A percentile compares a stretch with the other conserved stretches of the same genome.
Conservation (phyloP, 768 basidiomycete species). For the Leccinum ochraceum region DNA sequence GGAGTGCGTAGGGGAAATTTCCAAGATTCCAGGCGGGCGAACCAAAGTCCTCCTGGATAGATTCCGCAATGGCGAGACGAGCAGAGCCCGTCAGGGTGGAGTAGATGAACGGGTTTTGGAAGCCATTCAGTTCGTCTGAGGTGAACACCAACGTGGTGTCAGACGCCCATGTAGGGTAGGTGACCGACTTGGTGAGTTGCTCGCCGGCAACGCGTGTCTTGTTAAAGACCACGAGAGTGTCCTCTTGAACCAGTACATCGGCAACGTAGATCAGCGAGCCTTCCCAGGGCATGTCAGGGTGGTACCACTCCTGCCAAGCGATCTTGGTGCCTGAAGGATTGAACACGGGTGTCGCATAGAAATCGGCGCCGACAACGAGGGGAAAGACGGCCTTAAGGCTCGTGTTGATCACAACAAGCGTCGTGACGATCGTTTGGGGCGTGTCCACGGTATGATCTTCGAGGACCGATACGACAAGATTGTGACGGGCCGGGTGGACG, state of each 20-base stretch:
- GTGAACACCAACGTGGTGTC: conserved; percentile 62
- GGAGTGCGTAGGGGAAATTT: conserved; percentile 45
- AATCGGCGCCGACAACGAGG: conserved; percentile 63
- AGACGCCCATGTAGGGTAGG: conserved; percentile 60
- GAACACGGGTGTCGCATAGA: conserved; percentile 65
- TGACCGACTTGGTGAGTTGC: conserved; percentile 47
- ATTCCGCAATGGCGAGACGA: conserved; percentile 35
- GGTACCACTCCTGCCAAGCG: conserved; percentile 70
- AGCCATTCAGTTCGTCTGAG: conserved; percentile 59
- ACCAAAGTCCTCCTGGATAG: conserved; percentile 57
- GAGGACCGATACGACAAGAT: conserved; percentile 59
- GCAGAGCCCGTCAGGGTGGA: conserved; percentile 33
- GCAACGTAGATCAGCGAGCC: conserved; percentile 57
- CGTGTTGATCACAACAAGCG: conserved; percentile 58
- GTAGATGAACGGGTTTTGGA: conserved; percentile 66
- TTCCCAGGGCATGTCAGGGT: conserved; percentile 76
- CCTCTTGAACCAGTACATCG: conserved; percentile 36
- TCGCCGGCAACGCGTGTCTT: conserved; percentile 55
- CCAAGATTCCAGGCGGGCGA: conserved; percentile 58
- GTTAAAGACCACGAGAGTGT: conserved; percentile 38
- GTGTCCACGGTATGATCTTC: conserved; percentile 66
- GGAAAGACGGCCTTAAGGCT: conserved; percentile 42
- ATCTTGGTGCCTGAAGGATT: conserved; percentile 58
- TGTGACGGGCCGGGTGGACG: conserved; percentile 51
- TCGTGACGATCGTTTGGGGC: conserved; percentile 43